Percentiles rank a stretch among this genome's conserved stretches.
Conservation (phyloP, 768 basidiomycete genomes). For the Boletus coccyginus region DNA sequence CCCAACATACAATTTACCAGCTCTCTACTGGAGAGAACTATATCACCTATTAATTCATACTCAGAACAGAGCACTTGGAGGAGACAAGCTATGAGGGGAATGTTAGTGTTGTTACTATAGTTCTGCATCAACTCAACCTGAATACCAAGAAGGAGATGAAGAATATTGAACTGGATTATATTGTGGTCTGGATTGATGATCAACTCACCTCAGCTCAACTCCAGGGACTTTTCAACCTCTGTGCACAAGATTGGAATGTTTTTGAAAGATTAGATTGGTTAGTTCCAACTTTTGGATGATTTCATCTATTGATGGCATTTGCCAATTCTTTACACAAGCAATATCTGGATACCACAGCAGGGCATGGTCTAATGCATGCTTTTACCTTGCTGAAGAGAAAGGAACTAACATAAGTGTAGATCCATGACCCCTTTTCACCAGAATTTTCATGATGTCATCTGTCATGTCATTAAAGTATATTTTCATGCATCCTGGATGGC, state of each 20-base stretch:
- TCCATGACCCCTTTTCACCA: conserved; percentile 24
- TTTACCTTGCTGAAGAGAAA: conserved; percentile 21
- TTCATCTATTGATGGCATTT: no score
- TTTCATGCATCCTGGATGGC: conserved; percentile 33
- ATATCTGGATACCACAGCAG: conserved; percentile 11
- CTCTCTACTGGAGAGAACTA: no score
- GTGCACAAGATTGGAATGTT: neutral
- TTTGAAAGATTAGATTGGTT: neutral
- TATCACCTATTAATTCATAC: no score
- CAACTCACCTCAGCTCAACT: neutral
- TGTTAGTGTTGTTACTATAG: no score
- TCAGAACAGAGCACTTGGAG: no score
- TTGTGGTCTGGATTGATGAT: neutral
- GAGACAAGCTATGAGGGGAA: no score
- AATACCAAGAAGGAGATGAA: no score
- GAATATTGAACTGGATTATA: no score
- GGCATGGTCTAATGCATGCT: conserved; percentile 18
- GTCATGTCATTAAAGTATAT: conserved; percentile 37
- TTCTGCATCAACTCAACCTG: no score
- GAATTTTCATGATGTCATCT: conserved; percentile 31
- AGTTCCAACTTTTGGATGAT: no score
- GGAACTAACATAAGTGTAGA: conserved; percentile 1
- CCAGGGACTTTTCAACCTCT: neutral
- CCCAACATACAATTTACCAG: no score
- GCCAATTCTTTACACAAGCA: no score